Percentiles rank a stretch among this genome's conserved stretches.
These are phyloP conservation scores for Aegilops sharonensis DNA, from an alignment of 176 grass and related monocot species.

Conservation along the genomic window DNA sequence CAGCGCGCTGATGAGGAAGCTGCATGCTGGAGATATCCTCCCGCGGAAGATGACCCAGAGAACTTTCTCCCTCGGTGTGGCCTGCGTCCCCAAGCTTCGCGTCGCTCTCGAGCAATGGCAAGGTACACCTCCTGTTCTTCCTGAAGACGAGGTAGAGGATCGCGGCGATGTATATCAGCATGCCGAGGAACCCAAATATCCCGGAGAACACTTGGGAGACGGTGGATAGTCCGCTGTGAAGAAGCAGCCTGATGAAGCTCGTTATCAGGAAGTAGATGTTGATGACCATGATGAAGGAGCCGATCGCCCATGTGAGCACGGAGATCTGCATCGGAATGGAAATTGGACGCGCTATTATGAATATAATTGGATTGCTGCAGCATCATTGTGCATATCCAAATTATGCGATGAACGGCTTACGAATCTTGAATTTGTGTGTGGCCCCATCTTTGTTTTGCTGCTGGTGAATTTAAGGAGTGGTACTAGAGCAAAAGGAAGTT, in stretches of 20 bases:
- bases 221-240: conserved; percentile 55
- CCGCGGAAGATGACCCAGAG: conserved; percentile 65
- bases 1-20: conserved; percentile 52
- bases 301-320: conserved; percentile 75
- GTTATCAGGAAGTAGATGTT: conserved; percentile 80
- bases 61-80: conserved; percentile 12
- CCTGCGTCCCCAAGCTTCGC: conserved; percentile 21
- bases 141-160: conserved; percentile 82
- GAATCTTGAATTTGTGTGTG: conserved; percentile 61
- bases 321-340: conserved; percentile 48
- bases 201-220: conserved; percentile 67
- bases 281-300: conserved; percentile 68
- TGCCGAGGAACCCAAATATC: conserved; percentile 76
- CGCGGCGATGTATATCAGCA: conserved; percentile 68
- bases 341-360: background rate
- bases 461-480: conserved; percentile 97
- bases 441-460: conserved; percentile 91
- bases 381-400: background rate
- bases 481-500: conserved; percentile 91
- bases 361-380: background rate
- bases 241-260: conserved; percentile 62
- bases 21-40: conserved; percentile 98
- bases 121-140: conserved; percentile 65
- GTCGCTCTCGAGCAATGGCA: conserved; percentile 50
- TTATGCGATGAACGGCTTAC: conserved; percentile 41